A percentile compares a stretch with the other conserved stretches of the same genome.
Evolutionary conservation across 2,329 filamentous ascomycete species (phyloP).

Genomic region (Nannizziopsis barbatae): DNA sequence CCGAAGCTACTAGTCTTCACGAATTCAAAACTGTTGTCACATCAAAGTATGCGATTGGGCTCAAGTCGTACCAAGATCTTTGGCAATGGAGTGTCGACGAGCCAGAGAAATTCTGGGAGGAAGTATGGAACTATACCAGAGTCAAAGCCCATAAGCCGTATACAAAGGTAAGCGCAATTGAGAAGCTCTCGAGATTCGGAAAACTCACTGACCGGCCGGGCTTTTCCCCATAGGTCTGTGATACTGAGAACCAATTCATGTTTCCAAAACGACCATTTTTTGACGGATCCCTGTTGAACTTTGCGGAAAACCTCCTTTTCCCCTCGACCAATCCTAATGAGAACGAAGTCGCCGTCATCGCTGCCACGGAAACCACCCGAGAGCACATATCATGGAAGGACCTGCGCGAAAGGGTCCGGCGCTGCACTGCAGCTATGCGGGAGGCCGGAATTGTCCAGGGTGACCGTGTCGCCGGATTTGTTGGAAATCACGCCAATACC

Average conservation of each 20-base stretch:
- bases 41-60: conserved; percentile 50
- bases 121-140: conserved; percentile 72
- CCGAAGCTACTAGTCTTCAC: conserved; percentile 58
- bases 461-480: conserved; percentile 58
- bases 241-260: conserved; percentile 51
- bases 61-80: conserved; percentile 61
- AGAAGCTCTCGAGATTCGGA: not conserved
- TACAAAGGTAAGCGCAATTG: conserved; percentile 24
- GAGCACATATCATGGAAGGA: conserved; percentile 65
- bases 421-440: conserved; percentile 60
- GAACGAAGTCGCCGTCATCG: conserved; percentile 59
- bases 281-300: conserved; percentile 66
- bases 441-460: conserved; percentile 52
- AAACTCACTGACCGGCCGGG: not conserved
- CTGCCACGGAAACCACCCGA: conserved; percentile 61
- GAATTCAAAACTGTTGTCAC: conserved; percentile 60
- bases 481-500: conserved; percentile 81
- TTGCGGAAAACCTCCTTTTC: conserved; percentile 87
- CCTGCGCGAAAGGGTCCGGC: conserved; percentile 64
- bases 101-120: conserved; percentile 67
- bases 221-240: conserved; percentile 49
- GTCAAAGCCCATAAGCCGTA: conserved; percentile 57
- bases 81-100: conserved; percentile 76
- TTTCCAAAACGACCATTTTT: conserved; percentile 87
- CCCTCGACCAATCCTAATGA: conserved; percentile 51